phyloP scores from a whole-genome alignment of 108 stramenopile genomes.

The Fragilaria crotonensis region DNA sequence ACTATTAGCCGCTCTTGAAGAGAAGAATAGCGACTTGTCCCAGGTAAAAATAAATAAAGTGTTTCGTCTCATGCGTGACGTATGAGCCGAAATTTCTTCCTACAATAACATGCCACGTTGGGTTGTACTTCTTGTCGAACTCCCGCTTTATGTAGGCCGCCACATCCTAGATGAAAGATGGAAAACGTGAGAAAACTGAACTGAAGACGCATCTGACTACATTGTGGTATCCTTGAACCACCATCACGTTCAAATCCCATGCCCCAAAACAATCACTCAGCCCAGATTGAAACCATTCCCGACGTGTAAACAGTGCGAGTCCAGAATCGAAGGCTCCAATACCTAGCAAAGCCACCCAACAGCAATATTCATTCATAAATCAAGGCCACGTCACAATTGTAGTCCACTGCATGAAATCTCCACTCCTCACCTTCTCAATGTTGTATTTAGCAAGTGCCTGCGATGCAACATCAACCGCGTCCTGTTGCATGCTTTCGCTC shows the following conservation, averaged over 20 bases:
- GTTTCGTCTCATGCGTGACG: constrained; percentile 92
- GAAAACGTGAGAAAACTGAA: background rate
- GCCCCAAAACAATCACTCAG: too few relatives aligned
- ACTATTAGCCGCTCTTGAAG: constrained; percentile 94
- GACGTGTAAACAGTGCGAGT: too few relatives aligned
- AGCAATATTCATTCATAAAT: too few relatives aligned
- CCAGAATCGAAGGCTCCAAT: too few relatives aligned
- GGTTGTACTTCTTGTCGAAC: constrained; percentile 98
- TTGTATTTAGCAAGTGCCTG: constrained; percentile 99
- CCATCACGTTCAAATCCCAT: background rate
- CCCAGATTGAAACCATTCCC: too few relatives aligned
- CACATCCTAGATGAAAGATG: constrained; percentile 75
- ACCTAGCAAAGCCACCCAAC: too few relatives aligned
- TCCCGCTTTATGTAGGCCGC: constrained; percentile 99
- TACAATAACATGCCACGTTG: constrained; percentile 95
- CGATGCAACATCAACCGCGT: constrained; percentile 98
- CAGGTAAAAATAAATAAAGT: constrained; percentile 99
- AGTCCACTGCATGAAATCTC: too few relatives aligned
- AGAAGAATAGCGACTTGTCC: constrained; percentile 98
- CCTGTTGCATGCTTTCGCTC: constrained; percentile 99
- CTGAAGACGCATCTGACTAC: background rate
- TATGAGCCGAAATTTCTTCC: constrained; percentile 64
- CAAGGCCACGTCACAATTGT: too few relatives aligned
- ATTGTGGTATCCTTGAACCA: background rate
- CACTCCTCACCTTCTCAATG: constrained; percentile 90